Evolutionary conservation across 2,329 filamentous ascomycete genomes (phyloP), one percentile per base, ranked within the genome.

Genomic region (Sordariomycetes sp.): DNA sequence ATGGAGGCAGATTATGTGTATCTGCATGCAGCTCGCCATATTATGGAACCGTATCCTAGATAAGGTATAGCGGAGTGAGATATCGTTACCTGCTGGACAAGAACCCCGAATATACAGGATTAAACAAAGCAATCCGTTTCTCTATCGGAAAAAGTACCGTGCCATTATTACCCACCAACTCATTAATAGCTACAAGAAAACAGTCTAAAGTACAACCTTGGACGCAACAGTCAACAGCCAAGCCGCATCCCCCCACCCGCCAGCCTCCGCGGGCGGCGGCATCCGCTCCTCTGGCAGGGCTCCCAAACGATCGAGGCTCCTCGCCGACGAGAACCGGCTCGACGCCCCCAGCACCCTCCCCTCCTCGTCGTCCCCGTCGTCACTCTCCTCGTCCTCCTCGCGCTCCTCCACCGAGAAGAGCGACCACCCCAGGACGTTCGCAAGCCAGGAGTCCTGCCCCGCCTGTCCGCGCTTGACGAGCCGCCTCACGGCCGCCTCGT

Each of bases 151-250:
- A 48, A n/a, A 11, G 11, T 24, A 5, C n/a, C 3, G 5, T 12
- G 22, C 12, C 46, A 20, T 50, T 50, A 50, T 24, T 50, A 32
- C 28, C 28, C 35, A 7, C 7, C n/a, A 24, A 22, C 46, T n/a
- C 46, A 24, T 24, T 50, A 50, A 20, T 50, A 50, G 16, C 6
- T 46, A 46, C 16, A n/a, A 46, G 40, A 16, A 46, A 16, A 14
- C 40, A n/a, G n/a, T n/a, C 58, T 73, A 84, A 61, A 85, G 74
- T 63, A 85, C 72, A 52, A 85, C 79, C 65, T 82, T 85, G 28
- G 79, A 78, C 12, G 83, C 85, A 61, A 88, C 82, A 62, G 78
- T 85, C 58, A 88, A 69, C 53, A 88, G 69, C 85, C 85, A 88
- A 18, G 83, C 83, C 28, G 83, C 85, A 68, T 88, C 85, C 59